Evolutionary conservation across 148 eudicot species (phyloP).

Genomic region (Rhododendron griersonianum): DNA sequence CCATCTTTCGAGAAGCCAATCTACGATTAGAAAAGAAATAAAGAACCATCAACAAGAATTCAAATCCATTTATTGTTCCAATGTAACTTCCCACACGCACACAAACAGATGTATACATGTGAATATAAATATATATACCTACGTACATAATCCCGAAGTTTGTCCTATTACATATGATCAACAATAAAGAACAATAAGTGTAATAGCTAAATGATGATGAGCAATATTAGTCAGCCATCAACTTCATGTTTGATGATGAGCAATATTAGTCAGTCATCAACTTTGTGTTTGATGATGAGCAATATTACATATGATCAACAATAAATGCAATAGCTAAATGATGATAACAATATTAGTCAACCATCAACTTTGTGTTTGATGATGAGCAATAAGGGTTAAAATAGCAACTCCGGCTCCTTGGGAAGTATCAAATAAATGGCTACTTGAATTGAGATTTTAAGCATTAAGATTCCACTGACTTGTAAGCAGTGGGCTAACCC

Average conservation of each 20-base stretch:
- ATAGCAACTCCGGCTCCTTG: neutral
- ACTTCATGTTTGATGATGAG: neutral
- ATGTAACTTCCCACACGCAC: neutral
- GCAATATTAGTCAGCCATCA: neutral
- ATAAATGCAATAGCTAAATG: no score
- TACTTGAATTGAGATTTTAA: neutral
- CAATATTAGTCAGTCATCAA: neutral
- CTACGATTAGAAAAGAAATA: constrained; percentile 18
- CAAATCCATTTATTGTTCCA: neutral
- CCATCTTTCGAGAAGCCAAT: constrained; percentile 62
- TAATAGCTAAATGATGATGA: neutral
- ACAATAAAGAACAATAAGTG: neutral
- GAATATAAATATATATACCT: neutral
- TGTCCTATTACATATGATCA: neutral
- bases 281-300: no score
- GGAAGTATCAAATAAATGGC: neutral
- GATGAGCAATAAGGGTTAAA: neutral
- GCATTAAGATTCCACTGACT: neutral
- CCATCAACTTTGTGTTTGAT: no score
- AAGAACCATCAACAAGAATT: neutral
- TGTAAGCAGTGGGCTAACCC: neutral
- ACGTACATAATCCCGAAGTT: neutral
- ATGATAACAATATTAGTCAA: no score
- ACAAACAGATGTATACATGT: neutral
- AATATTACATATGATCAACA: no score